Percentiles rank a stretch among this genome's conserved stretches.
Conservation (phyloP, 2,329 filamentous ascomycete species). For the Hymenoscyphus linearis region DNA sequence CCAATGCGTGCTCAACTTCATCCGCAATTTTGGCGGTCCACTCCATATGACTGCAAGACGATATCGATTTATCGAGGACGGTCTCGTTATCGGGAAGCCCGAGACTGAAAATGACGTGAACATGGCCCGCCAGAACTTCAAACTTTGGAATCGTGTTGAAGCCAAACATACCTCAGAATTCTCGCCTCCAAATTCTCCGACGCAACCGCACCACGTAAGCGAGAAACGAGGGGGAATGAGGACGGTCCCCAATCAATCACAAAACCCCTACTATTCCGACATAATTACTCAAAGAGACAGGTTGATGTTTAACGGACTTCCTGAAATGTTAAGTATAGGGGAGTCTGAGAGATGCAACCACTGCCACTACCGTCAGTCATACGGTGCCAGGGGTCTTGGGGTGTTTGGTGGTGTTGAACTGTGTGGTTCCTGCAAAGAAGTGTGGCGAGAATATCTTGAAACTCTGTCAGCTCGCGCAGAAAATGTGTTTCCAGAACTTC, state of each 20-base stretch:
- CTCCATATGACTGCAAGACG: background rate
- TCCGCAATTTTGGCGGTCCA: background rate
- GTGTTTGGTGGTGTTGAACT: background rate
- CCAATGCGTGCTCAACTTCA: background rate
- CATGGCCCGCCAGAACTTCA: background rate
- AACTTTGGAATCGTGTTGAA: background rate
- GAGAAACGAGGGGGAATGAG: background rate
- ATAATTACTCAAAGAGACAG: background rate
- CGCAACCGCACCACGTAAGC: background rate
- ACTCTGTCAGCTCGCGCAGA: background rate
- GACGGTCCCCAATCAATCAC: background rate
- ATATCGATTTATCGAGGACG: background rate
- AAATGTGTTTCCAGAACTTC: background rate
- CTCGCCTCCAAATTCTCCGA: too few species aligned
- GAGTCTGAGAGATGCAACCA: background rate
- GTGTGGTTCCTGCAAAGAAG: background rate
- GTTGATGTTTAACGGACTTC: slow-evolving; percentile 1
- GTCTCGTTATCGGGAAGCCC: background rate
- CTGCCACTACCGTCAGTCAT: background rate
- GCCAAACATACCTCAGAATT: too few species aligned
- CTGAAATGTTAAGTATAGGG: background rate
- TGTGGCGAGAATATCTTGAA: background rate
- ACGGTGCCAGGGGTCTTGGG: background rate
- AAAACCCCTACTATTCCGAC: background rate
- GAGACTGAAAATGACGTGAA: background rate